A percentile compares a stretch with the other conserved stretches of the same genome.
These are phyloP conservation scores for Ceratobasidium sp. DNA, from an alignment of 1,284 basidiomycete genomes.

Conservation along the genomic window DNA sequence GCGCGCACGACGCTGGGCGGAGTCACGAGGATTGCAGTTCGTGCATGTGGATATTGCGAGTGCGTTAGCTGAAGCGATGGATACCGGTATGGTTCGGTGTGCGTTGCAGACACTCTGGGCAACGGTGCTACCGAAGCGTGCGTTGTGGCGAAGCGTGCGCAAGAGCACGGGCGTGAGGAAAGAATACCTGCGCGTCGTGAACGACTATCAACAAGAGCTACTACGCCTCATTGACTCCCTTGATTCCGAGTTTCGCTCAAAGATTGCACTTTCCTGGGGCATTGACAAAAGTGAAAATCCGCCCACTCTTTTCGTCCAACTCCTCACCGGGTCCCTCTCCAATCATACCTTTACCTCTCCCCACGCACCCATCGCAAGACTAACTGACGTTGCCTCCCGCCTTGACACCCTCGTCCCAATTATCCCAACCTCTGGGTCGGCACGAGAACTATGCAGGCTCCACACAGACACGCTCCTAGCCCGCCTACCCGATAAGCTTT, in stretches of 20 bases:
- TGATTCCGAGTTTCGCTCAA: conserved; percentile 9
- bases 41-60: conserved; percentile 20
- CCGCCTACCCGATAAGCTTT: conserved; percentile 31
- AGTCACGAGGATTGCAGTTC: conserved; percentile 23
- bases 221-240: neutral
- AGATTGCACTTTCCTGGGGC: conserved; percentile 13
- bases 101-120: conserved; percentile 14
- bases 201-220: conserved; percentile 17
- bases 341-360: conserved; percentile 27
- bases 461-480: conserved; percentile 1
- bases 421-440: conserved; percentile 1
- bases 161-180: neutral
- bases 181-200: conserved; percentile 12
- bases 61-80: conserved; percentile 17
- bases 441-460: neutral
- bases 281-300: neutral
- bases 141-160: neutral
- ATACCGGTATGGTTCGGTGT: conserved; percentile 24
- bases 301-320: neutral
- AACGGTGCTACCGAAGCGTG: neutral
- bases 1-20: conserved; percentile 26
- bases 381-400: conserved; percentile 24
- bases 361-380: neutral
- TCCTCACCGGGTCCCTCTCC: conserved; percentile 15
- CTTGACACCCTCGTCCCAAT: conserved; percentile 1